Conservation (phyloP, 495 filamentous ascomycete genomes). For the Hyaloscypha bicolor region DNA sequence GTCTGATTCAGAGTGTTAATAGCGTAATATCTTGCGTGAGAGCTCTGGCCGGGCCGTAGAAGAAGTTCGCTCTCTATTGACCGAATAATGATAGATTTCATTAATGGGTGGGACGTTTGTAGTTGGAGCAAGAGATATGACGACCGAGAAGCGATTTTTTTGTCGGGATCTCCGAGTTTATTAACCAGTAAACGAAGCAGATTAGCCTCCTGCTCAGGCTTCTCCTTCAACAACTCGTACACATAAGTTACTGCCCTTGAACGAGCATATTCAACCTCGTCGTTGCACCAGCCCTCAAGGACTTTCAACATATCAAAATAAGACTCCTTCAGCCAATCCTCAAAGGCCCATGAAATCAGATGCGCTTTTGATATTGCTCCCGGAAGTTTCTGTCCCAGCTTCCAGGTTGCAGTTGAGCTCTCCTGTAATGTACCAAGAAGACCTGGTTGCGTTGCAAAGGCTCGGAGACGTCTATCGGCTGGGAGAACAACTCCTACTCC, state of each 20-base stretch:
- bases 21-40: conserved; percentile 91
- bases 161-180: conserved; percentile 91
- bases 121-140: conserved; percentile 93
- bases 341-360: conserved; percentile 87
- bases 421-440: conserved; percentile 69
- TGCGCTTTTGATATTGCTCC: conserved; percentile 70
- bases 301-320: conserved; percentile 92
- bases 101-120: conserved; percentile 81
- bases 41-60: conserved; percentile 81
- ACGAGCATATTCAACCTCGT: conserved; percentile 91
- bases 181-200: conserved; percentile 88
- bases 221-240: conserved; percentile 87
- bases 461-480: conserved; percentile 73
- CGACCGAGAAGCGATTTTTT: conserved; percentile 89
- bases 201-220: conserved; percentile 97
- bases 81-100: conserved; percentile 86
- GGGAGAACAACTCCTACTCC: conserved; percentile 86
- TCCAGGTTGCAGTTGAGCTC: conserved; percentile 60
- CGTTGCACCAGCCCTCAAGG: conserved; percentile 86
- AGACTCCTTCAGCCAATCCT: conserved; percentile 88
- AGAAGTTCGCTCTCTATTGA: conserved; percentile 84
- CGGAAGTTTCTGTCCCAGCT: conserved; percentile 64
- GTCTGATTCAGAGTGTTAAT: conserved; percentile 97
- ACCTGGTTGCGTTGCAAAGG: conserved; percentile 78
- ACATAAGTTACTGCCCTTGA: conserved; percentile 84